Conservation (phyloP, 1,284 basidiomycete species). For the Hemileia vastatrix region DNA sequence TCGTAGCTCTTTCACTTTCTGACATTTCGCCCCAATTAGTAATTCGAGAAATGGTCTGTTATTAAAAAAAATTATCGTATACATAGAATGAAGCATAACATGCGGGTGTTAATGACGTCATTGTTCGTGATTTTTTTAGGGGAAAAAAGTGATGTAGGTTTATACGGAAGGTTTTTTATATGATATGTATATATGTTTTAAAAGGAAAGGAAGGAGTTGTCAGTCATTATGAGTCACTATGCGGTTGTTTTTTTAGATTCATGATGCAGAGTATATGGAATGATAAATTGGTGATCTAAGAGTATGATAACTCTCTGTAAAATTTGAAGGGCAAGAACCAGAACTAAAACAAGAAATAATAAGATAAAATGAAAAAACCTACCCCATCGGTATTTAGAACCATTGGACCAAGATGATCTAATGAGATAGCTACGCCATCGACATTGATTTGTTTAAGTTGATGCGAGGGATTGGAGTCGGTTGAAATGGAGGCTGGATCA, state of each 20-base stretch:
- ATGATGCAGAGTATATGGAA: too few relatives aligned
- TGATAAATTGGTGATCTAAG: too few relatives aligned
- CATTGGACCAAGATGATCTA: slow-evolving; percentile 21
- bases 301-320: too few relatives aligned
- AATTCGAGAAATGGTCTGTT: slow-evolving; percentile 19
- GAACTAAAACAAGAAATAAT: too few relatives aligned
- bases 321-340: too few relatives aligned
- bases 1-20: slow-evolving; percentile 10
- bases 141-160: background rate
- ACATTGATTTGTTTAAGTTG: too few relatives aligned
- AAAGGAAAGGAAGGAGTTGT: background rate
- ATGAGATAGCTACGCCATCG: slow-evolving; percentile 1
- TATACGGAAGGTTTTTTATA: background rate
- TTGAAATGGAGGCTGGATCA: too few relatives aligned
- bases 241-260: too few relatives aligned
- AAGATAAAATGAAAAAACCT: too few relatives aligned
- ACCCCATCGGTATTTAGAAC: slow-evolving; percentile 24
- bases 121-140: background rate
- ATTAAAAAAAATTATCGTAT: background rate
- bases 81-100: background rate
- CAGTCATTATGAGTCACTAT: too few relatives aligned
- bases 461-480: too few relatives aligned
- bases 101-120: background rate
- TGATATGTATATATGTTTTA: background rate
- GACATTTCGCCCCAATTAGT: slow-evolving; percentile 21